Evolutionary conservation across 441 rosid genomes (phyloP).

Genomic region (Brassica balearica): DNA sequence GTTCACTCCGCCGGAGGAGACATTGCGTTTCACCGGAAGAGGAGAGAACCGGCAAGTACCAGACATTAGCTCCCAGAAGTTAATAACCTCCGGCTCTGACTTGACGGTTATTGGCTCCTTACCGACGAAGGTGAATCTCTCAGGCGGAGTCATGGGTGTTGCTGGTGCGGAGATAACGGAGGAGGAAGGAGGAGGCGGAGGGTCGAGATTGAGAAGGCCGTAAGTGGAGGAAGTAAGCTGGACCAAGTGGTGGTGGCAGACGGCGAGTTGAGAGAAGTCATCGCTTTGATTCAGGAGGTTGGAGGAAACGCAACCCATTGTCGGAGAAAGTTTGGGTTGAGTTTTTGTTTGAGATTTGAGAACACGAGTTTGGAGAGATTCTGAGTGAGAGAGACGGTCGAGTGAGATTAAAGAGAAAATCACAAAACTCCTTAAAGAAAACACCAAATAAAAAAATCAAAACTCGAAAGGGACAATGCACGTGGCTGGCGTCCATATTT

Average conservation of each 20-base stretch:
- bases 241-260: slow-evolving; percentile 77
- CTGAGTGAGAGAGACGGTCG: slow-evolving; percentile 32
- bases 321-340: slow-evolving; percentile 4
- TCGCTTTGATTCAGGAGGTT: slow-evolving; percentile 65
- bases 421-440: slow-evolving; percentile 22
- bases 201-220: slow-evolving; percentile 84
- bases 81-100: slow-evolving; percentile 59
- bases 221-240: slow-evolving; percentile 92
- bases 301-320: slow-evolving; percentile 89
- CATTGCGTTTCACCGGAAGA: slow-evolving; percentile 21
- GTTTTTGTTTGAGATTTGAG: background rate
- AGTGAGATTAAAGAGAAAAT: slow-evolving; percentile 14
- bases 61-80: slow-evolving; percentile 90
- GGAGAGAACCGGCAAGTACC: slow-evolving; percentile 75
- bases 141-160: slow-evolving; percentile 63
- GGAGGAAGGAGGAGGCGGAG: slow-evolving; percentile 38
- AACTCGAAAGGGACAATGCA: slow-evolving; percentile 33
- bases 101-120: slow-evolving; percentile 45
- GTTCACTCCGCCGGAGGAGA: slow-evolving; percentile 18
- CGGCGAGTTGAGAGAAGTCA: slow-evolving; percentile 64
- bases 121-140: slow-evolving; percentile 61
- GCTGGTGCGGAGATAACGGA: slow-evolving; percentile 37
- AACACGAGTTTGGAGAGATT: slow-evolving; percentile 8
- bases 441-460: background rate
- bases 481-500: slow-evolving; percentile 35